phyloP scores from a whole-genome alignment of 352 stramenopile genomes.

The Globisporangium alternatum region DNA sequence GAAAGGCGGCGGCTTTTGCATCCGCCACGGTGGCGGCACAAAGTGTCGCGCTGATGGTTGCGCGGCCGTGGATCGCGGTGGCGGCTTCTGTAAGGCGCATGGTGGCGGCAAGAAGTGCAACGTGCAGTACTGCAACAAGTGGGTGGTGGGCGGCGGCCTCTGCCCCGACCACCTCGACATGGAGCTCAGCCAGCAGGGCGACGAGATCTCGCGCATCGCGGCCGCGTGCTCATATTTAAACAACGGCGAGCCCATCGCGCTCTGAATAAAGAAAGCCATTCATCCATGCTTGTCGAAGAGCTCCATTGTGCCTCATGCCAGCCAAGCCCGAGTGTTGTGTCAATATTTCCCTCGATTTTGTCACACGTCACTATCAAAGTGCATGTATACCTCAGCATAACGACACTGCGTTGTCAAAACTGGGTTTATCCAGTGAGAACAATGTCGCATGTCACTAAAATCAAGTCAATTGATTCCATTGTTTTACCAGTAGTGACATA shows the following conservation, averaged over 20 bases:
- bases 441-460: slow-evolving; percentile 1
- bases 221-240: slow-evolving; percentile 68
- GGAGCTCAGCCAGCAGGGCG: slow-evolving; percentile 45
- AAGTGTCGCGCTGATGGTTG: slow-evolving; percentile 72
- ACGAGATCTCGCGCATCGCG: slow-evolving; percentile 58
- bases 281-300: not conserved
- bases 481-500: not conserved
- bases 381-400: not conserved
- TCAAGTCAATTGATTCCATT: not conserved
- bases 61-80: slow-evolving; percentile 63
- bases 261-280: slow-evolving; percentile 24
- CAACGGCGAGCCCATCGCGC: slow-evolving; percentile 53
- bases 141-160: slow-evolving; percentile 75
- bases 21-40: slow-evolving; percentile 77
- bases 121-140: slow-evolving; percentile 68
- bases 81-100: slow-evolving; percentile 83
- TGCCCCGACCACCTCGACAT: slow-evolving; percentile 67
- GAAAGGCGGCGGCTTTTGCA: slow-evolving; percentile 82
- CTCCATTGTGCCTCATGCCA: not conserved
- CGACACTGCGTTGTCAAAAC: not conserved
- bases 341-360: not conserved
- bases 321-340: too few relatives aligned
- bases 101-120: slow-evolving; percentile 80
- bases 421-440: not conserved
- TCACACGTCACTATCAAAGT: not conserved